Evolutionary conservation across 441 rosid genomes (phyloP).

Genomic region (Eruca vesicaria): DNA sequence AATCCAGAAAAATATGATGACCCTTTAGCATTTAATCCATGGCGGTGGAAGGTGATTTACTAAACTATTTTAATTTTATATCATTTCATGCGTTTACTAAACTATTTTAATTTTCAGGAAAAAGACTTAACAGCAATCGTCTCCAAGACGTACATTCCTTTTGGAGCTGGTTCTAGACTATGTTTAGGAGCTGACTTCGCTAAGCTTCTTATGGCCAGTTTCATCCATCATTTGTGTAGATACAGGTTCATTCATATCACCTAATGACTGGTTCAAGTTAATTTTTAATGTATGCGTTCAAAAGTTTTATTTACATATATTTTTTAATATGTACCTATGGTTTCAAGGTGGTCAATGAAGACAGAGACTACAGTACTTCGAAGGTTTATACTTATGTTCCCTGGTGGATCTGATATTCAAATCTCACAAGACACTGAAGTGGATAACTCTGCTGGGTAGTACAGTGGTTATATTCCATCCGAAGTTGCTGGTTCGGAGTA

Average conservation of each 20-base stretch:
- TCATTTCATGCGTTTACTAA: no score
- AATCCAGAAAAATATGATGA: conserved; percentile 13
- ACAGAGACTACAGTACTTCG: conserved; percentile 2
- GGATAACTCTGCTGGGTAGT: not conserved
- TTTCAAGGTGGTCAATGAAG: conserved; percentile 26
- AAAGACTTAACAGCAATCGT: conserved; percentile 8
- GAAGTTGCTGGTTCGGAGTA: not conserved
- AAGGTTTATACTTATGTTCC: conserved; percentile 16
- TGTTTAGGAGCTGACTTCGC: conserved; percentile 31
- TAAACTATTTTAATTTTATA: not conserved
- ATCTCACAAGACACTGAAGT: not conserved
- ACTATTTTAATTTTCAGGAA: not conserved
- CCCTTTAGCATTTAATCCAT: conserved; percentile 26
- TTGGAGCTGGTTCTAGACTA: conserved; percentile 26
- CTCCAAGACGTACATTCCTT: conserved; percentile 20
- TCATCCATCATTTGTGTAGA: conserved; percentile 23
- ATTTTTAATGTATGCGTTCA: not conserved
- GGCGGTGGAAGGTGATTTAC: conserved; percentile 27
- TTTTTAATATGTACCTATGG: not conserved
- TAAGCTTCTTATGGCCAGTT: conserved; percentile 10
- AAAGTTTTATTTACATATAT: not conserved
- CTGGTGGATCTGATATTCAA: conserved; percentile 5
- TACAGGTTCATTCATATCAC: conserved; percentile 16
- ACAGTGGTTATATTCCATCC: not conserved
- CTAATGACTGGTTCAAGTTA: not conserved